A percentile compares a stretch with the other conserved stretches of the same genome.
phyloP scores from a whole-genome alignment of 2,329 filamentous ascomycete species.

The Fusarium camptoceras region DNA sequence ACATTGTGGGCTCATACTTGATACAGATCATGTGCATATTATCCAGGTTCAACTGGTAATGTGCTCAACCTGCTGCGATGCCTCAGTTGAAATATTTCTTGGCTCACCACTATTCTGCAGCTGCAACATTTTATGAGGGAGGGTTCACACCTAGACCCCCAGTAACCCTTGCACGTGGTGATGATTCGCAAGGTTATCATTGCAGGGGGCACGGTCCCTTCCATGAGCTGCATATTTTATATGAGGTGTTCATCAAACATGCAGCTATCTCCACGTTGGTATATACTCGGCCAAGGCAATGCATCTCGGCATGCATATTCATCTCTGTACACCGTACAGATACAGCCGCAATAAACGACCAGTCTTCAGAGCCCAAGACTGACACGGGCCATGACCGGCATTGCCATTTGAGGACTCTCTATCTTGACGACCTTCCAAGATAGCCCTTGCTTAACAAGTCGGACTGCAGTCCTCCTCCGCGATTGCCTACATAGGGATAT shows the following conservation, averaged over 20 bases:
- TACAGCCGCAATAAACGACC: conserved; percentile 10
- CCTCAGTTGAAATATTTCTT: conserved; percentile 18
- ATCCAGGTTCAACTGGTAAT: conserved; percentile 1
- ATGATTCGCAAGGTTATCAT: conserved; percentile 25
- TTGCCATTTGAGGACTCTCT: neutral
- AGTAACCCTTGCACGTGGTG: conserved; percentile 29
- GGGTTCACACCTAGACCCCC: conserved; percentile 13
- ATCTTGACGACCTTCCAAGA: neutral
- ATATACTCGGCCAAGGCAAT: conserved; percentile 11
- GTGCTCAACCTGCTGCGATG: neutral
- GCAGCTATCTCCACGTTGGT: conserved; percentile 34
- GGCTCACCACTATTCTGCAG: conserved; percentile 27
- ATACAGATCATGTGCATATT: conserved; percentile 4
- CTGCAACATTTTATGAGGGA: conserved; percentile 9
- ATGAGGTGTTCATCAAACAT: conserved; percentile 36
- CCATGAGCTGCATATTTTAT: conserved; percentile 37
- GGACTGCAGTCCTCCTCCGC: conserved; percentile 11
- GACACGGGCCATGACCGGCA: neutral
- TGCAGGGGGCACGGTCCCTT: conserved; percentile 20
- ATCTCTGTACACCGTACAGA: neutral
- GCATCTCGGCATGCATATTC: conserved; percentile 24
- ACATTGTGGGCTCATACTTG: conserved; percentile 15
- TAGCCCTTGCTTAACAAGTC: neutral
- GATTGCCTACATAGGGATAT: conserved; percentile 2
- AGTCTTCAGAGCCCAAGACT: conserved; percentile 1